A percentile compares a stretch with the other conserved stretches of the same genome.
phyloP scores from a whole-genome alignment of 257 asterid species.

The Nicotiana knightiana region DNA sequence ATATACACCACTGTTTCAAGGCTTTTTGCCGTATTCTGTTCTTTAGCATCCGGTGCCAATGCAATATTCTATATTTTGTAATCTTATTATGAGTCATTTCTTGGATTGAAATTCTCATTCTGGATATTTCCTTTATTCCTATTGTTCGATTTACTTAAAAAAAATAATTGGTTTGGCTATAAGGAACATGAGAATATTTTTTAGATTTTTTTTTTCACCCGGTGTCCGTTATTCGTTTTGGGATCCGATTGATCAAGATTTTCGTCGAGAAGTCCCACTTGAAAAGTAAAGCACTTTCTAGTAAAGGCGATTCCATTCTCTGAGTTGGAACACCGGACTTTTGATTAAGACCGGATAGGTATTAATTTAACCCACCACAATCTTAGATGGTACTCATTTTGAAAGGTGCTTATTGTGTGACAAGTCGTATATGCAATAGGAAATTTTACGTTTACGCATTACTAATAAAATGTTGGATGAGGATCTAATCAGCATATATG shows the following conservation, averaged over 20 bases:
- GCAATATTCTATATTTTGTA: neutral
- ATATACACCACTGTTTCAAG: neutral
- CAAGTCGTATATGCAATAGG: neutral
- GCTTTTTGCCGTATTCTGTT: neutral
- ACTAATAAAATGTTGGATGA: neutral
- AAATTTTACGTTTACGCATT: neutral
- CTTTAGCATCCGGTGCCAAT: neutral
- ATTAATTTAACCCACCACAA: too few relatives aligned
- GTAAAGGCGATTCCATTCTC: too few relatives aligned
- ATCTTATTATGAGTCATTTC: neutral
- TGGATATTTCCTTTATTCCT: neutral
- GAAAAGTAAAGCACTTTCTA: too few relatives aligned
- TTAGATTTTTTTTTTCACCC: too few relatives aligned
- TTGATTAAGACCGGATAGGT: too few relatives aligned
- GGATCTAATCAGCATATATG: conserved; percentile 6
- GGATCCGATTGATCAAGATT: too few relatives aligned
- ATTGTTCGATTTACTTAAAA: neutral
- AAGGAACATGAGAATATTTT: neutral
- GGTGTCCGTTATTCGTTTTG: too few relatives aligned
- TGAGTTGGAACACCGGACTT: too few relatives aligned
- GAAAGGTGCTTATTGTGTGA: neutral
- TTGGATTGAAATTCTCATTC: neutral
- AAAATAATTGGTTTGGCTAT: neutral
- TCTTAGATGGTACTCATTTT: too few relatives aligned
- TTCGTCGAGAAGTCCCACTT: accelerated